Evolutionary conservation across 441 rosid species (phyloP), one percentile per base, ranked within the genome.

Genomic region (Adansonia gregorii): DNA sequence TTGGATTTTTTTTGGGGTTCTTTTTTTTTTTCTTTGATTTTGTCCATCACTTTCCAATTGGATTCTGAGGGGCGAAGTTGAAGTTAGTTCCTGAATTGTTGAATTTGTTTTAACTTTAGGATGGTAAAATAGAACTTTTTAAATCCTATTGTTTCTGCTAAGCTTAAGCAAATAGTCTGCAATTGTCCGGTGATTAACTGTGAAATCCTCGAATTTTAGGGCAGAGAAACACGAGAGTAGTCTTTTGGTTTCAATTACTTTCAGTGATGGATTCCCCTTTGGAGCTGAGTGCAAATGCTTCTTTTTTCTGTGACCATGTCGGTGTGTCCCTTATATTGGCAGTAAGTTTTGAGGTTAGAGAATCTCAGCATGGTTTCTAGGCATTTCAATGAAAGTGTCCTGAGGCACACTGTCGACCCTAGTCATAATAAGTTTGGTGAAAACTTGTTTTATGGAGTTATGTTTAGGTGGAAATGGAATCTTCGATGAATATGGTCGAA

Each of bases 241-340:
- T 19, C 71, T 67, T 17, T 20, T 5, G 56, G 55, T 5, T 20
- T 46, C 1, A 0, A 31, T 43, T 67, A n/a, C 4, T 43, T 10
- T 49, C 22, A 15, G 7, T 27, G 15, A 70, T 49, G 17, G 14
- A 14, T 51, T 70, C 12, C 17, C 27, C 58, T 24, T 27, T 70
- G 74, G 14, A 51, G 60, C 46, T 52, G 22, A 70, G 8, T 15
- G 45, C 22, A 70, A 70, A 70, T 70, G 74, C 74, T 51, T 69
- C 73, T 15, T 24, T 58, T 22, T 9, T 67, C 20, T 8, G 72
- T 68, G 14, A 46, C 55, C 2, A 3, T 61, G 12, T 14, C n/a
- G 2, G n/a, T 61, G 5, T 69, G 20, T 69, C 3, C 72, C 72
- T 48, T 46, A 6, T 5, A 46, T 19, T 19, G 2, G 12, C 56